Percentiles rank a stretch among this genome's conserved stretches.
These are phyloP conservation scores for Taxillus chinensis DNA, from an alignment of 164 flowering plant genomes.

Conservation along the genomic window DNA sequence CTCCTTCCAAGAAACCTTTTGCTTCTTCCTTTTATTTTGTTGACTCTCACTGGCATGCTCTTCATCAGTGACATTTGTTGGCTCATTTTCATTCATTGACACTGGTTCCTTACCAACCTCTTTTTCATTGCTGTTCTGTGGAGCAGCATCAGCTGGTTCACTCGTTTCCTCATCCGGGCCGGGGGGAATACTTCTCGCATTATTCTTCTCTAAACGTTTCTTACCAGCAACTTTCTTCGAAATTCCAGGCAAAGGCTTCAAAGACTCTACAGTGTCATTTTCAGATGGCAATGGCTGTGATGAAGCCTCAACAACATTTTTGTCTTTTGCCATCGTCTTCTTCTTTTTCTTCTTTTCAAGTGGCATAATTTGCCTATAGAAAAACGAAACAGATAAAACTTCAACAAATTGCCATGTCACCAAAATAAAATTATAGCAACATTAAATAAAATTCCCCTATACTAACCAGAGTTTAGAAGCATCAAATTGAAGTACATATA, in stretches of 20 bases:
- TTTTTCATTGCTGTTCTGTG: constrained; percentile 7
- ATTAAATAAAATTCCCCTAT: no score
- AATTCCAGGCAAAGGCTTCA: constrained; percentile 27
- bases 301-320: constrained; percentile 3
- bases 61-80: constrained; percentile 1
- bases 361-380: constrained; percentile 8
- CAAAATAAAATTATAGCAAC: no score
- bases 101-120: constrained; percentile 7
- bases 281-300: constrained; percentile 13
- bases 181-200: constrained; percentile 3
- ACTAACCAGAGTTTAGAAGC: no score
- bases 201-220: constrained; percentile 9
- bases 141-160: constrained; percentile 6
- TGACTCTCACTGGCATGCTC: not conserved
- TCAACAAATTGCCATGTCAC: no score
- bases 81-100: constrained; percentile 1
- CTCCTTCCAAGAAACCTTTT: not conserved
- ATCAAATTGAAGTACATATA: no score
- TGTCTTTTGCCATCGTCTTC: not conserved
- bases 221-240: constrained; percentile 17
- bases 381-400: not conserved
- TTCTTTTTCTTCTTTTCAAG: constrained; percentile 4
- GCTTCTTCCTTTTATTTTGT: constrained; percentile 2
- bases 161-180: constrained; percentile 9
- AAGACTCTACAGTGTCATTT: constrained; percentile 17